Evolutionary conservation across 2,329 filamentous ascomycete genomes (phyloP).

Genomic region (Ophiocordyceps camponoti-saundersi): DNA sequence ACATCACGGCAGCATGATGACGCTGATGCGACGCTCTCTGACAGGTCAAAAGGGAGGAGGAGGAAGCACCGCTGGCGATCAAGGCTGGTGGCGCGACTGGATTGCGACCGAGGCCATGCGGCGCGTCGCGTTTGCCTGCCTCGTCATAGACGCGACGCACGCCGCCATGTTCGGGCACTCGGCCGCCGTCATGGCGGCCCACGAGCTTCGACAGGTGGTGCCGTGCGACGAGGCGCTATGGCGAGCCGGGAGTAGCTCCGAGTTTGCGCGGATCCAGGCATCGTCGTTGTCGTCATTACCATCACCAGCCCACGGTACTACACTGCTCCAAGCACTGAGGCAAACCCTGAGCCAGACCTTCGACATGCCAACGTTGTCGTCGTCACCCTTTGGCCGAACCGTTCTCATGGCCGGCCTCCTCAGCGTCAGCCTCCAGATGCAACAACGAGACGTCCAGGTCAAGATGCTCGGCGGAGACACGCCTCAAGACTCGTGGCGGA

Average conservation of each 20-base stretch:
- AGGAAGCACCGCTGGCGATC: too few species aligned
- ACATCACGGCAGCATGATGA: slow-evolving; percentile 89
- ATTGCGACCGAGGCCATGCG: slow-evolving; percentile 85
- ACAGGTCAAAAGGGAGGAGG: too few species aligned
- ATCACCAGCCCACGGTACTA: slow-evolving; percentile 69
- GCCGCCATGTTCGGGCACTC: slow-evolving; percentile 97
- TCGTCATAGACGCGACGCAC: slow-evolving; percentile 89
- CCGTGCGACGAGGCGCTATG: slow-evolving; percentile 89
- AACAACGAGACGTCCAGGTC: slow-evolving; percentile 85
- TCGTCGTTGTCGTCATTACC: slow-evolving; percentile 58
- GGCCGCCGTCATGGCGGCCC: slow-evolving; percentile 87
- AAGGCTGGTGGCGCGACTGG: slow-evolving; percentile 76
- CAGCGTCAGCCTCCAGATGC: slow-evolving; percentile 95
- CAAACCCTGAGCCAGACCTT: slow-evolving; percentile 70
- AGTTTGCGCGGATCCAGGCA: slow-evolving; percentile 71
- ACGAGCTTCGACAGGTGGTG: slow-evolving; percentile 80
- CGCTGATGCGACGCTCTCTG: slow-evolving; percentile 61
- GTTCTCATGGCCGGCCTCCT: slow-evolving; percentile 88
- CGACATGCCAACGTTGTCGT: slow-evolving; percentile 38
- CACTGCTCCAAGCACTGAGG: slow-evolving; percentile 84
- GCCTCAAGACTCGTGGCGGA: slow-evolving; percentile 81
- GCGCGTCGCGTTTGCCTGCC: slow-evolving; percentile 81
- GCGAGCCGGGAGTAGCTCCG: slow-evolving; percentile 74
- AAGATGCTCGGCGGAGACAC: slow-evolving; percentile 59
- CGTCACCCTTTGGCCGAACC: slow-evolving; percentile 83